Evolutionary conservation across 2,329 filamentous ascomycete species (phyloP), one percentile per base, ranked within the genome.

Genomic region (Monosporascus sp.): DNA sequence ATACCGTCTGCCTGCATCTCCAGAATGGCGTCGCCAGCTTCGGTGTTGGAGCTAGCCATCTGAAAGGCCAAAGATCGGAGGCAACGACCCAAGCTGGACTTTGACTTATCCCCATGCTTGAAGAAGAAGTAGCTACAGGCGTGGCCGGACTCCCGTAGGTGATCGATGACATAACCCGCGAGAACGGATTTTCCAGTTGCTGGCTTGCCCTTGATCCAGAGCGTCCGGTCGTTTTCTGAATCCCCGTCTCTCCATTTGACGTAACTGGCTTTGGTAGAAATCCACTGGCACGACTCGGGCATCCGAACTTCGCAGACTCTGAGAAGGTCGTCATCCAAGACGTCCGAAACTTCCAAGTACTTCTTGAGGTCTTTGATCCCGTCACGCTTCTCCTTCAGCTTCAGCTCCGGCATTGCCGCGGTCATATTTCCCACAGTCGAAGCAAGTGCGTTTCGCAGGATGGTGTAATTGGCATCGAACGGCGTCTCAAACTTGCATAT

Each of bases 21-120:
- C 22, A 24, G 22, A 24, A 24, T 24, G 22, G 22, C 22, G 1
- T 51, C 27, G 4, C 59, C 50, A 8, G 63, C 50, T 2, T 61
- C 57, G 0, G 57, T 51, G 18, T 68, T 57, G 3, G 61, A 36
- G 15, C 54, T 54, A 17, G 65, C 62, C 65, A 69, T 66, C 51
- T 70, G 67, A 51, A 55, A 64, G 2, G 65, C 62, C 49, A 69
- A 62, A 1, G 64, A 66, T 3, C 62, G 49, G 5, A 70, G 38
- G 2, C 63, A 64, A 0, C 54, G 11, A 14, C 52, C 60, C 1
- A 58, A 14, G 8, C 45, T 60, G 1, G 41, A 55, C 64, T 82
- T 83, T 57, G 8, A 8, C 6, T 56, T 31, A 36, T 59, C 53
- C 6, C 50, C 31, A 2, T 49, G 2, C 0, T 17, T 34, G 24